These are phyloP conservation scores for Saraca asoca DNA, from an alignment of 331 rosid species.

Conservation along the genomic window DNA sequence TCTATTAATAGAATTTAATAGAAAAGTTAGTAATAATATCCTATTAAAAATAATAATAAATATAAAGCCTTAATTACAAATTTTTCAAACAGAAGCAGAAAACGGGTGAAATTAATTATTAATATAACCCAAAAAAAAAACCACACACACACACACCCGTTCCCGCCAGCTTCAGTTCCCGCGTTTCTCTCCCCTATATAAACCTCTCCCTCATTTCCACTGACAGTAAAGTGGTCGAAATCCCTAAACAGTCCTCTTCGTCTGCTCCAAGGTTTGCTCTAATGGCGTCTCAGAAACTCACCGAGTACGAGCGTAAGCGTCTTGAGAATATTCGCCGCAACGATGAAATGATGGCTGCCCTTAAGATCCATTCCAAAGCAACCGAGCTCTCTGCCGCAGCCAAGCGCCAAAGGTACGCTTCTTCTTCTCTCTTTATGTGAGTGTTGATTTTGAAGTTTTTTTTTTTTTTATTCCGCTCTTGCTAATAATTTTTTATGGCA, in stretches of 20 bases:
- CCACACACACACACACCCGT: no score
- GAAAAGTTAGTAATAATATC: no score
- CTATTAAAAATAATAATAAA: no score
- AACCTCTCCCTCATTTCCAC: not conserved
- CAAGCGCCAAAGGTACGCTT: conserved; percentile 68
- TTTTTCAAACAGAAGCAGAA: no score
- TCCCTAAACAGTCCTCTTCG: conserved; percentile 14
- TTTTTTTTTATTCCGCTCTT: not conserved
- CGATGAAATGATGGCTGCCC: conserved; percentile 75
- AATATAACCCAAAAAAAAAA: no score
- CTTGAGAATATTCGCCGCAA: conserved; percentile 93
- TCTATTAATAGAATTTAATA: no score
- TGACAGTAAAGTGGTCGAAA: not conserved
- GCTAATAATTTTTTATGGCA: conserved; percentile 24
- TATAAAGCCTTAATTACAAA: no score
- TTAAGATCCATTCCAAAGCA: conserved; percentile 70
- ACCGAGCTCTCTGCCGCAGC: conserved; percentile 57
- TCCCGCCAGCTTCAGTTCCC: conserved; percentile 39
- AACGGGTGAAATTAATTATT: no score
- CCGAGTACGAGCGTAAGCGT: conserved; percentile 75
- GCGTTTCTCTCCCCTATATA: not conserved
- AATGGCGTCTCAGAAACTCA: conserved; percentile 61
- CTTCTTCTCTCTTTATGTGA: conserved; percentile 2
- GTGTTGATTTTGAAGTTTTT: not conserved
- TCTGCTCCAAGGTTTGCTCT: conserved; percentile 1